These are phyloP conservation scores for Starmerella scarabaei DNA, from an alignment of 805 yeast genomes.

Conservation along the genomic window DNA sequence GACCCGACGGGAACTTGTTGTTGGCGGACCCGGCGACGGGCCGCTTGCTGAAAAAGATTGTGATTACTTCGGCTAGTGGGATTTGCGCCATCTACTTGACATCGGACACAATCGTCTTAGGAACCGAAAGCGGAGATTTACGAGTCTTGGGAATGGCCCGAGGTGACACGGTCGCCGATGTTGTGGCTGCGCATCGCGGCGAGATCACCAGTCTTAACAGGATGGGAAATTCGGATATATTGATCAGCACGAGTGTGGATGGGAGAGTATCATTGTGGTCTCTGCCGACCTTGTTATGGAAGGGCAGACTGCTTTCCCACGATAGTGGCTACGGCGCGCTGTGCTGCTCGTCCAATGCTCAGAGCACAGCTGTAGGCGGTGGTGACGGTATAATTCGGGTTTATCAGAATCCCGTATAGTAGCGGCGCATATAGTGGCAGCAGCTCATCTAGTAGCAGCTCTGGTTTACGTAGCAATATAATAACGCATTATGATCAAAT, in stretches of 20 bases:
- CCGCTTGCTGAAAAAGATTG: slow-evolving; percentile 15
- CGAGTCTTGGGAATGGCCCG: slow-evolving; percentile 14
- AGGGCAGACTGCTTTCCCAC: slow-evolving; percentile 20
- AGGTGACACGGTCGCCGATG: slow-evolving; percentile 19
- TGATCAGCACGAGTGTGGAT: slow-evolving; percentile 21
- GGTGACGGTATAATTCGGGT: slow-evolving; percentile 21
- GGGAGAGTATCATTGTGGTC: slow-evolving; percentile 24
- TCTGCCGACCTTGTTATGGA: slow-evolving; percentile 19
- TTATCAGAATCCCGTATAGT: slow-evolving; percentile 7
- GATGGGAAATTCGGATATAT: not conserved
- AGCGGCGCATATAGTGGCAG: too few species aligned
- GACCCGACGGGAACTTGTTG: slow-evolving; percentile 9
- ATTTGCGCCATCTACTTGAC: slow-evolving; percentile 10
- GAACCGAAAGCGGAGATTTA: slow-evolving; percentile 19
- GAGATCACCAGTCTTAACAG: slow-evolving; percentile 13
- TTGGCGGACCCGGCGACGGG: slow-evolving; percentile 19
- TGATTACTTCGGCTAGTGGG: slow-evolving; percentile 6
- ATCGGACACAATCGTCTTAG: slow-evolving; percentile 13
- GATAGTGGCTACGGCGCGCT: slow-evolving; percentile 21
- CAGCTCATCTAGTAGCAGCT: too few species aligned
- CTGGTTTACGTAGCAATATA: too few species aligned
- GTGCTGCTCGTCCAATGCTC: slow-evolving; percentile 8
- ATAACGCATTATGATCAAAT: not conserved
- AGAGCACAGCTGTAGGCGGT: slow-evolving; percentile 16
- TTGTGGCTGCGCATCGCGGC: slow-evolving; percentile 19